Conservation (phyloP, 1,284 basidiomycete genomes). For the Trametes pubescens region DNA sequence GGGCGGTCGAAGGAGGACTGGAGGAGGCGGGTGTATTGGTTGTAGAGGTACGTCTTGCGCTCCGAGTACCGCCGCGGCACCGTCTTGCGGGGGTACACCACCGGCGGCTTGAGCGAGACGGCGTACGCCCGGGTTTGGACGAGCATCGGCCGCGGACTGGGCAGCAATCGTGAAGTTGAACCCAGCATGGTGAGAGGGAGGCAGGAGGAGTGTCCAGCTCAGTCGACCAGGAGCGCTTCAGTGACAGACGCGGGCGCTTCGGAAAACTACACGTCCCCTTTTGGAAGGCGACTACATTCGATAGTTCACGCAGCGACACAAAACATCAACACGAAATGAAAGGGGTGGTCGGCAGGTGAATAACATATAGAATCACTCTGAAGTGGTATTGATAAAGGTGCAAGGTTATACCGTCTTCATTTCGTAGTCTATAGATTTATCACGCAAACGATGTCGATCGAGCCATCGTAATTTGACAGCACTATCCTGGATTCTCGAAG, state of each 20-base stretch:
- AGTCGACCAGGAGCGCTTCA: slow-evolving; percentile 6
- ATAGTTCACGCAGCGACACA: neutral
- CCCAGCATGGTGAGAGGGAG: slow-evolving; percentile 22
- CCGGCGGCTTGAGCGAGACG: slow-evolving; percentile 64
- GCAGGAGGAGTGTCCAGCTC: slow-evolving; percentile 6
- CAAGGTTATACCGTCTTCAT: too few relatives aligned
- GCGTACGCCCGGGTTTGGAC: slow-evolving; percentile 46
- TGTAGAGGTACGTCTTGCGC: slow-evolving; percentile 79
- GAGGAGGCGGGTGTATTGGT: slow-evolving; percentile 75
- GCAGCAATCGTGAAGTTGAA: slow-evolving; percentile 25
- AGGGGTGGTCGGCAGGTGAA: too few relatives aligned
- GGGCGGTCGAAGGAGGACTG: slow-evolving; percentile 60
- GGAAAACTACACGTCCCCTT: slow-evolving; percentile 14
- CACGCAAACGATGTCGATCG: too few relatives aligned
- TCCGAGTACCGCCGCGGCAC: slow-evolving; percentile 69
- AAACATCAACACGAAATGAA: too few relatives aligned
- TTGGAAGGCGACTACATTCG: slow-evolving; percentile 6
- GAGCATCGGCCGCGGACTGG: slow-evolving; percentile 23
- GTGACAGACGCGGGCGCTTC: slow-evolving; percentile 16
- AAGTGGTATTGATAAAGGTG: too few relatives aligned
- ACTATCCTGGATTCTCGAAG: neutral
- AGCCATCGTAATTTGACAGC: neutral
- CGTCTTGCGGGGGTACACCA: slow-evolving; percentile 58
- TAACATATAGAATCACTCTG: too few relatives aligned
- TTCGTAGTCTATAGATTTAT: too few relatives aligned